A percentile compares a stretch with the other conserved stretches of the same genome.
Evolutionary conservation across 2,329 filamentous ascomycete species (phyloP).

Genomic region (Zalaria obscura): DNA sequence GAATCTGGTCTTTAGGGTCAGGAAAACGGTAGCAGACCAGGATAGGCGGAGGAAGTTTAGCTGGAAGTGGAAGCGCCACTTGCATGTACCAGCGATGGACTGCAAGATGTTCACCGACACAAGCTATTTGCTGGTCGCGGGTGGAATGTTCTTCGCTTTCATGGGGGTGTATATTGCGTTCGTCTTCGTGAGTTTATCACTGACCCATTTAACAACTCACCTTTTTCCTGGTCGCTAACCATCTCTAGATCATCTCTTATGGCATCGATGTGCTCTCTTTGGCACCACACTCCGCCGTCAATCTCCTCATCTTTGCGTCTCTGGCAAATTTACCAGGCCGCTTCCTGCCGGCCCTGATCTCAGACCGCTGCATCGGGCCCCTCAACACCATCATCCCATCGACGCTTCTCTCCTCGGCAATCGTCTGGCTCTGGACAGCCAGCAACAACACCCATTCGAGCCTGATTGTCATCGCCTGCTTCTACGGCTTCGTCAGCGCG

Average conservation of each 20-base stretch:
- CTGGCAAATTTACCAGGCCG: conserved; percentile 16
- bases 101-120: conserved; percentile 4
- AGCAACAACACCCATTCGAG: conserved; percentile 11
- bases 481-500: conserved; percentile 18
- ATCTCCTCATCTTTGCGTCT: conserved; percentile 19
- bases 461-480: conserved; percentile 15
- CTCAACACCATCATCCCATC: conserved; percentile 20
- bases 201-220: no score
- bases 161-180: conserved; percentile 19
- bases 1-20: conserved; percentile 10
- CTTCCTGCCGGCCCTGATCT: conserved; percentile 16
- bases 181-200: conserved; percentile 11
- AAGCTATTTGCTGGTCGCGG: conserved; percentile 12
- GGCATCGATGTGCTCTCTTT: conserved; percentile 14
- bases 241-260: conserved; percentile 14
- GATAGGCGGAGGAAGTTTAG: no score
- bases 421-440: conserved; percentile 37
- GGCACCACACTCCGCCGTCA: conserved; percentile 9
- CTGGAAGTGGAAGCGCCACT: not conserved
- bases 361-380: conserved; percentile 17
- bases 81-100: not conserved
- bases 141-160: conserved; percentile 18
- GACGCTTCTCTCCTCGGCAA: conserved; percentile 31
- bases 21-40: no score
- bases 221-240: not conserved